Percentiles rank a stretch among this genome's conserved stretches.
Evolutionary conservation across 1,139 yeast species (phyloP).

Genomic region (Pichia kudriavzevii): DNA sequence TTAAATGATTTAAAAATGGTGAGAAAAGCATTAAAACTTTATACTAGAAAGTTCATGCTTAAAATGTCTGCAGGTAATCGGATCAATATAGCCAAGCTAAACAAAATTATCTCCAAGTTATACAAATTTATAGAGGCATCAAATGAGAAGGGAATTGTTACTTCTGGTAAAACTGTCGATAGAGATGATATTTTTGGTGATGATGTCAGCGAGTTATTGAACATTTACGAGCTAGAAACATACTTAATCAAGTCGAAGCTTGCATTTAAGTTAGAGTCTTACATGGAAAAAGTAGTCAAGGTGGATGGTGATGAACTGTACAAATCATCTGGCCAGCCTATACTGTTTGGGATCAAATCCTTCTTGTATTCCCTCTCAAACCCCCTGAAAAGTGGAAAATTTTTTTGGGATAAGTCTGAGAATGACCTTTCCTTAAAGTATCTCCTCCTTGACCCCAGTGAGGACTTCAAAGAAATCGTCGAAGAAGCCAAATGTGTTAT

Average conservation of each 20-base stretch:
- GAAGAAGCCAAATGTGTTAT: conserved; percentile 64
- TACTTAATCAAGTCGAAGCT: conserved; percentile 65
- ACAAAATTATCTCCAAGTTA: conserved; percentile 49
- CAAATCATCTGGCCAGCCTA: conserved; percentile 37
- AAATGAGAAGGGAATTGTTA: conserved; percentile 26
- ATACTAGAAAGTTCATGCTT: conserved; percentile 51
- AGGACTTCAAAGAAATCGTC: conserved; percentile 57
- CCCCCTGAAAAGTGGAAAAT: conserved; percentile 75
- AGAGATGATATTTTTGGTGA: conserved; percentile 47
- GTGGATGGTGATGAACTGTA: conserved; percentile 14
- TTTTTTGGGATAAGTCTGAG: conserved; percentile 51
- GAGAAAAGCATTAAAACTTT: conserved; percentile 42
- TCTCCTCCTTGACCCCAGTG: conserved; percentile 75
- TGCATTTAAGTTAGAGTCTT: conserved; percentile 78
- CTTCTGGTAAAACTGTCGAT: conserved; percentile 49
- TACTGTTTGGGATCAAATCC: conserved; percentile 56
- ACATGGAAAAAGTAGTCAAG: conserved; percentile 37
- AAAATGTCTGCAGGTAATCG: conserved; percentile 70
- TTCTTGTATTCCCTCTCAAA: conserved; percentile 63
- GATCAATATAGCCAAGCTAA: conserved; percentile 57
- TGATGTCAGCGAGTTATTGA: conserved; percentile 63
- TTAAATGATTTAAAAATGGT: conserved; percentile 40
- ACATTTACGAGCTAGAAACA: conserved; percentile 58
- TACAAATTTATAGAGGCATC: conserved; percentile 36
- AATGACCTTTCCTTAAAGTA: conserved; percentile 44